phyloP scores from a whole-genome alignment of 208 protist species.

The Vickermania ingenoplastis region DNA sequence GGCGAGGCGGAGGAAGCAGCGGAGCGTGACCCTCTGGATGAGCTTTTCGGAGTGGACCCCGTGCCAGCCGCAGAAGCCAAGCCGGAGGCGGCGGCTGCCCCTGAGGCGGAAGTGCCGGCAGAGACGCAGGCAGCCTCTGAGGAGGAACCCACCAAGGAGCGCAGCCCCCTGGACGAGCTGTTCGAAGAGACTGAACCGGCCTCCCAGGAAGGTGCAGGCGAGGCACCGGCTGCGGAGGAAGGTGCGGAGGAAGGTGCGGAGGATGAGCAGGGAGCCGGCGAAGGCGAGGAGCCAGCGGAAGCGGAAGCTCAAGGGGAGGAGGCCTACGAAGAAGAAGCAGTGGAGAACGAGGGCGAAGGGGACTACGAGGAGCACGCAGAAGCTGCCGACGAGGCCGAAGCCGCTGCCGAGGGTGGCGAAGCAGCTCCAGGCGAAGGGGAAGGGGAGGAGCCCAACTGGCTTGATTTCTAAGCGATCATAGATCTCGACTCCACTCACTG shows the following conservation, averaged over 20 bases:
- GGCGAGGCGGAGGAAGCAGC: not conserved
- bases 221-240: not conserved
- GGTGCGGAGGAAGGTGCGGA: not conserved
- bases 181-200: too few species aligned
- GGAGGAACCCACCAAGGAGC: too few species aligned
- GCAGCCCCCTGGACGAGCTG: too few species aligned
- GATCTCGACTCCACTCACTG: not conserved
- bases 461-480: conserved; percentile 33
- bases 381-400: conserved; percentile 1
- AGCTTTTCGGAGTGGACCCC: not conserved
- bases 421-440: conserved; percentile 12
- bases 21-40: not conserved
- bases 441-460: conserved; percentile 29
- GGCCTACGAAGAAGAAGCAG: not conserved
- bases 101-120: not conserved
- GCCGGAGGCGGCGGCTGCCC: not conserved
- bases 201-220: too few species aligned
- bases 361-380: not conserved
- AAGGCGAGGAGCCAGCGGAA: conserved; percentile 1
- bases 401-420: conserved; percentile 1
- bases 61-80: conserved; percentile 1
- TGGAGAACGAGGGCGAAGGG: conserved; percentile 7
- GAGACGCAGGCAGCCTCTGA: too few species aligned
- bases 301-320: conserved; percentile 6
- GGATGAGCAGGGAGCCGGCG: conserved; percentile 3